Percentiles rank a stretch among this genome's conserved stretches.
phyloP scores from a whole-genome alignment of 306 rosid genomes.

The Medicago lupulina region DNA sequence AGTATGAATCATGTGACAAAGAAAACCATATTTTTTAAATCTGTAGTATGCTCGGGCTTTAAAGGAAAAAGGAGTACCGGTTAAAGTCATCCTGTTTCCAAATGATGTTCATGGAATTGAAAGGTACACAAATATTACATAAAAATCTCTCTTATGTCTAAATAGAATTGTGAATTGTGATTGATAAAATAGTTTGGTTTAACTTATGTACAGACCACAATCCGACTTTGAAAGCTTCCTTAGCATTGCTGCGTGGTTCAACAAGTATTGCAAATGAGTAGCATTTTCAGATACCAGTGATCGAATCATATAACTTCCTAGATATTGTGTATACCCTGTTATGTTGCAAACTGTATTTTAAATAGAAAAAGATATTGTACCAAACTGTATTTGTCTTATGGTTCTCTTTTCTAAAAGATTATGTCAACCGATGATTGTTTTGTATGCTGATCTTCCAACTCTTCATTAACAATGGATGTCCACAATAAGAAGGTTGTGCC shows the following conservation, averaged over 20 bases:
- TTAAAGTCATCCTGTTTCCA: constrained; percentile 78
- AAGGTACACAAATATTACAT: constrained; percentile 55
- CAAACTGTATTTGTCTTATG: not conserved
- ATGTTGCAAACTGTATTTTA: constrained; percentile 7
- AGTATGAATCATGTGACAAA: constrained; percentile 11
- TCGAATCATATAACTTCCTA: constrained; percentile 6
- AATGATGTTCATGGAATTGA: constrained; percentile 78
- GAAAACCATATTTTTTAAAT: constrained; percentile 41
- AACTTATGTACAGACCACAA: constrained; percentile 71
- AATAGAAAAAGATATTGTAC: not conserved
- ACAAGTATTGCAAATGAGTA: constrained; percentile 68
- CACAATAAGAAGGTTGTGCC: too few species aligned
- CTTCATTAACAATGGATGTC: too few species aligned
- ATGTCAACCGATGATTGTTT: too few species aligned
- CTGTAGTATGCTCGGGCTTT: constrained; percentile 83
- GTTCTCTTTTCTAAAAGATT: too few species aligned
- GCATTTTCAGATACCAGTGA: constrained; percentile 7
- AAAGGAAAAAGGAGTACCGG: constrained; percentile 76
- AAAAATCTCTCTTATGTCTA: constrained; percentile 7
- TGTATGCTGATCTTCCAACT: too few species aligned
- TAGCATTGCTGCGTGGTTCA: constrained; percentile 88
- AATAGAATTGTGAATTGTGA: not conserved
- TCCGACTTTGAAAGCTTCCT: constrained; percentile 89
- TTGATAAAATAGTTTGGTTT: constrained; percentile 32
- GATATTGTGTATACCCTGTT: constrained; percentile 11